phyloP scores from a whole-genome alignment of 2,329 filamentous ascomycete genomes.

The Parascedosporium putredinis region DNA sequence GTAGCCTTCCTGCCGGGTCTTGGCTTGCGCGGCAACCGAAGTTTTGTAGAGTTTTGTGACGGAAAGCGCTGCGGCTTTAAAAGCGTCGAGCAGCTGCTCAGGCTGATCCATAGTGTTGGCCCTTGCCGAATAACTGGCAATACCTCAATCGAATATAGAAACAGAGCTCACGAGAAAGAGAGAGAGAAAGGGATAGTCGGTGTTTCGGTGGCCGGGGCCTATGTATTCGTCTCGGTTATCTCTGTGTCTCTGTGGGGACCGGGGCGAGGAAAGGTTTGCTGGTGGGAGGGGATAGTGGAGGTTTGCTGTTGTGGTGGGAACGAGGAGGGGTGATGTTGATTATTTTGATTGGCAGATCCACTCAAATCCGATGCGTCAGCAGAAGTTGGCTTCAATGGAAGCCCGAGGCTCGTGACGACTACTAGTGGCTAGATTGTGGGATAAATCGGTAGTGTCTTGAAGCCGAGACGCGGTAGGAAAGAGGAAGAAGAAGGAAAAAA shows the following conservation, averaged over 20 bases:
- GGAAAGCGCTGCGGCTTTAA: constrained; percentile 84
- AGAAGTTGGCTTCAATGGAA: neutral
- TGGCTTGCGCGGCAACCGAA: constrained; percentile 66
- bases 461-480: too few species aligned
- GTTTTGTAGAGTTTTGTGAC: constrained; percentile 96
- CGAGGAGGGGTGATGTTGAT: neutral
- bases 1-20: constrained; percentile 71
- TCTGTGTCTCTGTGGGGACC: too few species aligned
- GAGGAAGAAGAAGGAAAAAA: neutral
- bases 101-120: constrained; percentile 27
- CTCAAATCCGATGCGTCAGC: neutral
- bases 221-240: too few species aligned
- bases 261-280: too few species aligned
- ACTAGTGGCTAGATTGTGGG: too few species aligned
- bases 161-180: too few species aligned
- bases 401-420: too few species aligned
- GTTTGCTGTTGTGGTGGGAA: neutral
- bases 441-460: too few species aligned
- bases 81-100: constrained; percentile 70
- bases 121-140: too few species aligned
- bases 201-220: neutral
- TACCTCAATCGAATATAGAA: too few species aligned
- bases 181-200: too few species aligned
- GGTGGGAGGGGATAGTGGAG: neutral
- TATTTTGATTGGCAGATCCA: constrained; percentile 1